Evolutionary conservation across 768 basidiomycete genomes (phyloP).

Genomic region (Podaxis rugospora): DNA sequence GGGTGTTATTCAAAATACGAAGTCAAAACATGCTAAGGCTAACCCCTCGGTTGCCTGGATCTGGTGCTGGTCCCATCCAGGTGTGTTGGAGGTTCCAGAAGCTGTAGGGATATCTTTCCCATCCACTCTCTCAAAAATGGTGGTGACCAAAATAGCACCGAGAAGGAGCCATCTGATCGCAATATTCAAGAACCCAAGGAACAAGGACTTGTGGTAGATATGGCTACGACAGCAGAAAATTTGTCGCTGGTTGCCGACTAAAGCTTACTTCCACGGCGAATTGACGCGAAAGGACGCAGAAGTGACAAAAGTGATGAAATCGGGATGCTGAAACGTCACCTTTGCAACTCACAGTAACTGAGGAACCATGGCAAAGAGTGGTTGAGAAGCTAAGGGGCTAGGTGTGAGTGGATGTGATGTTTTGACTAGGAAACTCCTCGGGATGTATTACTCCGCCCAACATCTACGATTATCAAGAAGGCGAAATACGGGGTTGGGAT

Average conservation of each 20-base stretch:
- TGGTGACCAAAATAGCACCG: conserved; percentile 19
- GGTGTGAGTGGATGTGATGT: conserved; percentile 20
- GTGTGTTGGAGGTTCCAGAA: neutral
- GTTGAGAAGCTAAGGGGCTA: too few relatives aligned
- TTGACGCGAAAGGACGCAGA: too few relatives aligned
- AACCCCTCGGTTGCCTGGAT: neutral
- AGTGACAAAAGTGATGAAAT: too few relatives aligned
- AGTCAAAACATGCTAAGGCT: neutral
- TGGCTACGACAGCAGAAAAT: conserved; percentile 10
- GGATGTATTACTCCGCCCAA: conserved; percentile 14
- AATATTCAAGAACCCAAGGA: conserved; percentile 18
- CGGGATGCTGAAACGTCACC: too few relatives aligned
- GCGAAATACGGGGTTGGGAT: neutral
- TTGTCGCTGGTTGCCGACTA: neutral
- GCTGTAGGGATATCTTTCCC: neutral
- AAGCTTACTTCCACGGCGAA: neutral
- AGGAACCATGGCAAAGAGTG: too few relatives aligned
- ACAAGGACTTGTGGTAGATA: conserved; percentile 21
- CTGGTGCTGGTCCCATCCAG: neutral
- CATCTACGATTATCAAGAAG: neutral
- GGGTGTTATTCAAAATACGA: too few relatives aligned
- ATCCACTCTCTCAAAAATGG: conserved; percentile 18
- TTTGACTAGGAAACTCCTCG: conserved; percentile 20
- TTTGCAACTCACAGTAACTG: too few relatives aligned
- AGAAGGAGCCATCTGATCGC: conserved; percentile 17